Percentiles rank a stretch among this genome's conserved stretches.
These are phyloP conservation scores for Penicillium desertorum DNA, from an alignment of 495 filamentous ascomycete species.

Conservation along the genomic window DNA sequence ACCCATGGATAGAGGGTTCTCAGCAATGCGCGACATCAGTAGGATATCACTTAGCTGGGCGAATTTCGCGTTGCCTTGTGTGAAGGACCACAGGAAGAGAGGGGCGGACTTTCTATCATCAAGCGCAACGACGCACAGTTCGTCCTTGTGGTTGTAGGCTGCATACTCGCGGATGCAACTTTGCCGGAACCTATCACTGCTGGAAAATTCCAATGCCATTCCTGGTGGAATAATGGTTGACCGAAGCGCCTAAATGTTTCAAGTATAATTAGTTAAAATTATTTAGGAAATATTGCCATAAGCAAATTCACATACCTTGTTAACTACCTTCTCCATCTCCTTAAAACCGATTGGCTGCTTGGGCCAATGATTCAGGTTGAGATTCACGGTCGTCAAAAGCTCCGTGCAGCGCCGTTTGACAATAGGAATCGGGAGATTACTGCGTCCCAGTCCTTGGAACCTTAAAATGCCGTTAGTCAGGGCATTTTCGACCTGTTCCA, in stretches of 20 bases:
- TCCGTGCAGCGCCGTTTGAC: constrained; percentile 15
- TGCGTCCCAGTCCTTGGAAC: constrained; percentile 5
- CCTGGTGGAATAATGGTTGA: neutral
- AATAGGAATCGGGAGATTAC: neutral
- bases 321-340: neutral
- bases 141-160: constrained; percentile 16
- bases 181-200: constrained; percentile 5
- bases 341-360: neutral
- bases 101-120: constrained; percentile 8
- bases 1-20: neutral
- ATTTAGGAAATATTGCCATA: neutral
- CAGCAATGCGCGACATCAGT: neutral
- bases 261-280: neutral
- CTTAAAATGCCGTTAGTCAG: neutral
- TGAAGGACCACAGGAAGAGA: neutral
- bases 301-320: constrained; percentile 2
- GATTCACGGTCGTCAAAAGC: constrained; percentile 8
- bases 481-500: constrained; percentile 2
- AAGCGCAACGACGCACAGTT: constrained; percentile 15
- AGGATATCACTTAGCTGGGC: constrained; percentile 5
- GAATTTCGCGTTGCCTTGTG: constrained; percentile 1
- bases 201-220: neutral
- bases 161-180: constrained; percentile 4
- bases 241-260: neutral
- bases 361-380: constrained; percentile 16